A percentile compares a stretch with the other conserved stretches of the same genome.
phyloP scores from a whole-genome alignment of 2,329 filamentous ascomycete species.

The Beauveria australis region DNA sequence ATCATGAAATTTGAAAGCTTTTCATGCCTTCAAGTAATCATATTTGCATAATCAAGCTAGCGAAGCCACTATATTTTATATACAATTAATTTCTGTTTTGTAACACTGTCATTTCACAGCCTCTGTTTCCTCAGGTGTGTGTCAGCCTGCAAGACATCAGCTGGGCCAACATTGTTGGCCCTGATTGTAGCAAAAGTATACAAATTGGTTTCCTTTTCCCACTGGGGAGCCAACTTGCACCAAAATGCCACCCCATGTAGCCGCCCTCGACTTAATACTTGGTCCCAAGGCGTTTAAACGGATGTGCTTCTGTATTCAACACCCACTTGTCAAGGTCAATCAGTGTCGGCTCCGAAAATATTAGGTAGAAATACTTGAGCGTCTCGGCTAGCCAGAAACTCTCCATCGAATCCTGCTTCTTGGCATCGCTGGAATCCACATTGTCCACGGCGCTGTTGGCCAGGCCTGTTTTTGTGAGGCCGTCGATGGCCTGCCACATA shows the following conservation, averaged over 20 bases:
- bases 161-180: too few species aligned
- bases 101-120: too few species aligned
- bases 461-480: conserved; percentile 36
- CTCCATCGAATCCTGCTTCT: conserved; percentile 55
- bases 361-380: conserved; percentile 66
- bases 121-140: too few species aligned
- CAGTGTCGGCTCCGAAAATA: conserved; percentile 57
- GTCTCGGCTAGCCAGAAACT: conserved; percentile 69
- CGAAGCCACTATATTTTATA: neutral
- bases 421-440: conserved; percentile 18
- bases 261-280: neutral
- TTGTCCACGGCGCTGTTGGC: conserved; percentile 43
- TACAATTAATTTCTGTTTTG: neutral
- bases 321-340: conserved; percentile 64
- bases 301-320: conserved; percentile 48
- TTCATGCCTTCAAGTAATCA: neutral
- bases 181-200: neutral
- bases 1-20: neutral
- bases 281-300: conserved; percentile 23
- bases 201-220: neutral
- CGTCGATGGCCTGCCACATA: conserved; percentile 43
- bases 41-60: neutral
- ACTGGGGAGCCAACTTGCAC: neutral
- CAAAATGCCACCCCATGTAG: neutral
- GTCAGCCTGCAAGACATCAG: too few species aligned